Base-by-base conservation (phyloP, 371 early-diverging fungal species). In the Haplosporangium sp. region DNA sequence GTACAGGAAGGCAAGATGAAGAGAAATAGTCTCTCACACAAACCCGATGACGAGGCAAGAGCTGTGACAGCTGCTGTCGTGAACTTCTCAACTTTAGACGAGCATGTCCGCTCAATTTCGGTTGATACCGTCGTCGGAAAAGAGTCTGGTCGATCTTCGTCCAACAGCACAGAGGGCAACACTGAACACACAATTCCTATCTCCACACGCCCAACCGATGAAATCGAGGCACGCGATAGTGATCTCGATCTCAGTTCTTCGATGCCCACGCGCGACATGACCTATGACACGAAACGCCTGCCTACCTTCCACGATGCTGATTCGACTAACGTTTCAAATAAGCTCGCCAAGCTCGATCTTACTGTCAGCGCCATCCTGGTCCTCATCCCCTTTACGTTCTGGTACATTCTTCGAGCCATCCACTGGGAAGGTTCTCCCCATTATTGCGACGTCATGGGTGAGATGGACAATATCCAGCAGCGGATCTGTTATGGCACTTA, bases 401-500 rank as follows among this genome's bases (percentile, higher is more conserved):
- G 68, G 65, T 73, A 29, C n/a, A 47, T 52, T 16, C 61, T 72
- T n/a, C 72, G 73, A 8, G 73, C 68, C 0, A 55, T 79, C 57
- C 43, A 64, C 12, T 79, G 62, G 58, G 79, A 79, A 46, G 73
- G 56, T 6, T 45, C 64, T 14, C 37, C 13, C 0, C 67, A 53
- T 13, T 67, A 58, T 36, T 79, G 79, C 45, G 58, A 72, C 56
- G 51, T 79, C 18, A 63, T 51, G 47, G 51, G 10, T 3, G 55
- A 72, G 0, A 79, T 72, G 72, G 43, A 46, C n/a, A 18, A 45
- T 8, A 51, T 45, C 0, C 62, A 65, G 48, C n/a, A 38, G 21
- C 68, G 62, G 72, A 56, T 72, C 54, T 79, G 79, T 8, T 72
- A 72, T 20, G 73, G 64, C n/a, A 37, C 56, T n/a, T 79, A 79